Evolutionary conservation across 805 yeast species (phyloP).

Genomic region (Novakomyces olei): DNA sequence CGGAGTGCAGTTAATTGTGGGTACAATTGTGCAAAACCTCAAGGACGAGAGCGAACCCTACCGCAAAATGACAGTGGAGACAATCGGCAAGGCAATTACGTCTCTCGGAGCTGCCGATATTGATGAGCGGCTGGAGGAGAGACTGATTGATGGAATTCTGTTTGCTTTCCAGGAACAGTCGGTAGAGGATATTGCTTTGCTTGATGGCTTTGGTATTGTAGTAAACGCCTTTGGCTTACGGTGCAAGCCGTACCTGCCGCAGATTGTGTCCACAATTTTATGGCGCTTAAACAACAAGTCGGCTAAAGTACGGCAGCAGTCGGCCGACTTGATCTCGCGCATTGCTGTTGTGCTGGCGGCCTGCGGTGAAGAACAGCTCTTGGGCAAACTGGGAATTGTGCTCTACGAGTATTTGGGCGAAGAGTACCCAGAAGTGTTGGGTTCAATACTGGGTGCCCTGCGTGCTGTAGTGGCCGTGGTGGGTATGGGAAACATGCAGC

Average conservation of each 20-base stretch:
- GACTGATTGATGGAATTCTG: slow-evolving; percentile 58
- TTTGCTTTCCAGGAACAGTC: slow-evolving; percentile 66
- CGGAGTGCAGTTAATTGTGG: slow-evolving; percentile 41
- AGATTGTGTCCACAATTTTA: slow-evolving; percentile 48
- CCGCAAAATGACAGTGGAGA: slow-evolving; percentile 55
- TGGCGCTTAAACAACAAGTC: slow-evolving; percentile 51
- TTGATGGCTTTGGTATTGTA: slow-evolving; percentile 43
- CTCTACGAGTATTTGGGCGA: slow-evolving; percentile 85
- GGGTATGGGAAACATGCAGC: slow-evolving; percentile 42
- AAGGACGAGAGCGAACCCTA: slow-evolving; percentile 70
- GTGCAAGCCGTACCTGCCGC: slow-evolving; percentile 46
- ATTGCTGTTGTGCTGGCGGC: slow-evolving; percentile 43
- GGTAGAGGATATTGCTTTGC: slow-evolving; percentile 29
- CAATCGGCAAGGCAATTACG: slow-evolving; percentile 34
- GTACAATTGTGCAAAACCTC: slow-evolving; percentile 31
- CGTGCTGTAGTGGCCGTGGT: slow-evolving; percentile 36
- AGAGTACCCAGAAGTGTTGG: slow-evolving; percentile 79
- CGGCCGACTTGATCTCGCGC: slow-evolving; percentile 52
- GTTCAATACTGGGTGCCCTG: slow-evolving; percentile 58
- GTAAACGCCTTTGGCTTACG: slow-evolving; percentile 39
- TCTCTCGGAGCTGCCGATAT: slow-evolving; percentile 35
- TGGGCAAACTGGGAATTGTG: slow-evolving; percentile 49
- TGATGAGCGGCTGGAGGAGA: slow-evolving; percentile 35
- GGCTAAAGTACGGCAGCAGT: slow-evolving; percentile 56
- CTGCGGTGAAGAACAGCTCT: slow-evolving; percentile 40